Conservation (phyloP, 225 moss, liverwort and hornwort species). For the Climacium dendroides region DNA sequence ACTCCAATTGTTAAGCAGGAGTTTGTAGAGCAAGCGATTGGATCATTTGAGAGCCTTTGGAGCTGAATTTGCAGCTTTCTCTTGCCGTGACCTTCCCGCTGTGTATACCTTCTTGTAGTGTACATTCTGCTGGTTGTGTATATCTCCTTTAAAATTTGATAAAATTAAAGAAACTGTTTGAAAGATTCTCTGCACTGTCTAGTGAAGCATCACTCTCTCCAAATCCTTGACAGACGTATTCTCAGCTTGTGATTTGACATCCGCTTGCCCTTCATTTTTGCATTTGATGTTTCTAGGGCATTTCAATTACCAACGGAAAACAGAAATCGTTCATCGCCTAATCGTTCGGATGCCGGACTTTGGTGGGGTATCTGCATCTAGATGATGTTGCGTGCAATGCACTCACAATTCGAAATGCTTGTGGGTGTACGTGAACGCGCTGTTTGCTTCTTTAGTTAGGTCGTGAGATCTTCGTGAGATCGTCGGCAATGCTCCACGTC, state of each 20-base stretch:
- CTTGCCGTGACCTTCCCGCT: not conserved
- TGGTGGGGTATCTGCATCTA: not conserved
- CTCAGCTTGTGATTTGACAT: not conserved
- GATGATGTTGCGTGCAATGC: not conserved
- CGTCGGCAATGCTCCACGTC: not conserved
- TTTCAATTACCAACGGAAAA: not conserved
- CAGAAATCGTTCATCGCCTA: not conserved
- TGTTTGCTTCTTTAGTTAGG: not conserved
- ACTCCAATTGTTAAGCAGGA: not conserved
- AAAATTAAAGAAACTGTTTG: not conserved
- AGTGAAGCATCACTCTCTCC: not conserved
- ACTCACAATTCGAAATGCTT: not conserved
- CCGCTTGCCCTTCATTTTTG: not conserved
- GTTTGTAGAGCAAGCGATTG: not conserved
- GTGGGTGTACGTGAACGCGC: not conserved
- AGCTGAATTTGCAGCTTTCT: not conserved
- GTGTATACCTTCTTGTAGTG: not conserved
- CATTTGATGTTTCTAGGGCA: not conserved
- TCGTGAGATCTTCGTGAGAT: not conserved
- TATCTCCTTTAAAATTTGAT: not conserved
- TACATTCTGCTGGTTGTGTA: not conserved
- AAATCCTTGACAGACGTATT: not conserved
- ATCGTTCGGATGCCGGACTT: not conserved
- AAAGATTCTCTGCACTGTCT: not conserved
- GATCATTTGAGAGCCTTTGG: not conserved